Evolutionary conservation across 2,329 filamentous ascomycete species (phyloP), one percentile per base, ranked within the genome.

Genomic region (Beauveria sp.): DNA sequence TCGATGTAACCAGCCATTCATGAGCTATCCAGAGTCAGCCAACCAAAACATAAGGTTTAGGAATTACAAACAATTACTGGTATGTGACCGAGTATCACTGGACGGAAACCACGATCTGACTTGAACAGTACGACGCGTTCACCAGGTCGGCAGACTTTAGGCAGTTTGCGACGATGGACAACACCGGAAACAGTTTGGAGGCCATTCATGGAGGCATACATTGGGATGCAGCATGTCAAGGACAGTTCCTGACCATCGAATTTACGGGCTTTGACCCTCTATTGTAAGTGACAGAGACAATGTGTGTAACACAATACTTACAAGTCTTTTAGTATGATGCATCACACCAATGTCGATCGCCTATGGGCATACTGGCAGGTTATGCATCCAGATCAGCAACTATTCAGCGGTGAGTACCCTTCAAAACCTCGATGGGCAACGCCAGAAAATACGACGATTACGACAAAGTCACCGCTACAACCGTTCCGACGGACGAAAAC

Each of bases 341-440:
- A 80, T 63, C 80, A 80, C 72, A 71, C 78, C 67, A 84, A 89
- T 66, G 79, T 89, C 59, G 85, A 89, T 67, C 81, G 86, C 46
- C 75, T 89, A 43, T 87, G 85, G 72, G 79, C 83, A n/a, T 77
- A 80, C 66, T 83, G 76, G 76, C 74, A 80, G 66, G 74, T 73
- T 30, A 75, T 82, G 55, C 66, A 69, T 61, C 76, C 75, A 24
- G 63, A 67, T 51, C 65, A 72, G 62, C 64, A 67, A 58, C 68
- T 75, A 34, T 76, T 78, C 66, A 66, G 61, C 37, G 65, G 63
- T 52, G 69, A 73, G 6, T 78, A 77, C 65, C 47, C 22, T 2
- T 72, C 71, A 34, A 63, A 66, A 5, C 67, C 73, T 5, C 69
- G 71, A 30, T 84, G 72, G 65, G 76, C 71, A 50, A 79, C 77